These are phyloP conservation scores for Poa pratensis DNA, from an alignment of 176 grass and related monocot species.

Conservation along the genomic window DNA sequence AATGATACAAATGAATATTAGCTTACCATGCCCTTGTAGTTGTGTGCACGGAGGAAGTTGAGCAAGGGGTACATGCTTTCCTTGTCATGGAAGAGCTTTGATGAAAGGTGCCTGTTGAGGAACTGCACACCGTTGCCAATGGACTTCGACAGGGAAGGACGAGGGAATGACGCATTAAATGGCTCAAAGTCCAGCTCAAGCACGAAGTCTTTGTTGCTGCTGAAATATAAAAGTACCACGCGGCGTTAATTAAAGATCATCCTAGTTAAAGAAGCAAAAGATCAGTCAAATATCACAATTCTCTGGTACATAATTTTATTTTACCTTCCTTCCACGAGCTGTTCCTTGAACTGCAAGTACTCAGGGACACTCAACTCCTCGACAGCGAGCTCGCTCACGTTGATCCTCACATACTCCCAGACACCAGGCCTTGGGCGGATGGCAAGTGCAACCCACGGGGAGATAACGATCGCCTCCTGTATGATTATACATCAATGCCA, in stretches of 20 bases:
- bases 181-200: slow-evolving; percentile 98
- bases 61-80: slow-evolving; percentile 97
- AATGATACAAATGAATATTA: slow-evolving; percentile 2
- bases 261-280: background rate
- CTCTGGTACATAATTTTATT: slow-evolving; percentile 4
- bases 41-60: slow-evolving; percentile 88
- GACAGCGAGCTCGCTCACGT: slow-evolving; percentile 82
- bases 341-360: slow-evolving; percentile 99
- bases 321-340: slow-evolving; percentile 84
- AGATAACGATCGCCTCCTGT: slow-evolving; percentile 90
- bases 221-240: slow-evolving; percentile 25
- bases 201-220: slow-evolving; percentile 69
- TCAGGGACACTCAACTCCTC: slow-evolving; percentile 91
- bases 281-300: background rate
- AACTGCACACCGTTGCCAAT: slow-evolving; percentile 99
- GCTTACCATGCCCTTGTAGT: slow-evolving; percentile 99
- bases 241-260: background rate
- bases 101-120: slow-evolving; percentile 96
- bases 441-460: slow-evolving; percentile 89
- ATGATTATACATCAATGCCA: background rate
- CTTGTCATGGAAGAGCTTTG: slow-evolving; percentile 95
- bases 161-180: slow-evolving; percentile 95
- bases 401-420: slow-evolving; percentile 89
- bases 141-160: slow-evolving; percentile 90
- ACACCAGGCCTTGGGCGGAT: slow-evolving; percentile 95